phyloP scores from a whole-genome alignment of 2,329 filamentous ascomycete species.

The Paramyrothecium roridum region DNA sequence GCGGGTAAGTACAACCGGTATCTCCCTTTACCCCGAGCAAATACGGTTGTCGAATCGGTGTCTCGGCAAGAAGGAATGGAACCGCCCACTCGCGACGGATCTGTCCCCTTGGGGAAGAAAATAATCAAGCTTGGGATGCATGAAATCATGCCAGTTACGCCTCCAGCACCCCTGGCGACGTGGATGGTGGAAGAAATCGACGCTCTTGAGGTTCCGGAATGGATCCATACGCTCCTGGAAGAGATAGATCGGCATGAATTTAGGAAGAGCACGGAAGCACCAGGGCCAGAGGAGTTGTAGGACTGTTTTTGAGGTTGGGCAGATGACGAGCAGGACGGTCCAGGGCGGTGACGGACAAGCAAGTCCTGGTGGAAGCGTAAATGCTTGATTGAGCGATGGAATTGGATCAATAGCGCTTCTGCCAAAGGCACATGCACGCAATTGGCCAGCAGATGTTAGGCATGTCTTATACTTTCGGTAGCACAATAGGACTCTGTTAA shows the following conservation, averaged over 20 bases:
- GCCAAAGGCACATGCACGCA: no score
- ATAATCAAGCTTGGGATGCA: constrained; percentile 14
- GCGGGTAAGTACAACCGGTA: constrained; percentile 18
- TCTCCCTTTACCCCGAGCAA: constrained; percentile 28
- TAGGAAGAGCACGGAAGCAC: not conserved
- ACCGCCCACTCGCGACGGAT: constrained; percentile 15
- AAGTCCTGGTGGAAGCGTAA: no score
- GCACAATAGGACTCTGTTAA: no score
- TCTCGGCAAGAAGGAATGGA: constrained; percentile 4
- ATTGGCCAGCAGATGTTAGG: no score
- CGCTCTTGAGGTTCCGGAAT: constrained; percentile 5
- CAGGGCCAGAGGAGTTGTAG: no score
- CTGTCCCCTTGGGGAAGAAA: constrained; percentile 21
- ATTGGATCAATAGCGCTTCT: no score
- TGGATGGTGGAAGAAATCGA: not conserved
- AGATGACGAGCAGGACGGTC: no score
- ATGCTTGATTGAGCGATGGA: no score
- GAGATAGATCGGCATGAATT: constrained; percentile 1
- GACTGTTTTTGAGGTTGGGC: no score
- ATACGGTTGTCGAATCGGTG: constrained; percentile 10
- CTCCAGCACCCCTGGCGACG: not conserved
- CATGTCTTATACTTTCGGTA: no score
- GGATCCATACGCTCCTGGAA: constrained; percentile 3
- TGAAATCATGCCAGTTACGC: constrained; percentile 15
- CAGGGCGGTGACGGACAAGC: no score